Conservation (phyloP, 108 stramenopile genomes). For the Cyclotella sp. region DNA sequence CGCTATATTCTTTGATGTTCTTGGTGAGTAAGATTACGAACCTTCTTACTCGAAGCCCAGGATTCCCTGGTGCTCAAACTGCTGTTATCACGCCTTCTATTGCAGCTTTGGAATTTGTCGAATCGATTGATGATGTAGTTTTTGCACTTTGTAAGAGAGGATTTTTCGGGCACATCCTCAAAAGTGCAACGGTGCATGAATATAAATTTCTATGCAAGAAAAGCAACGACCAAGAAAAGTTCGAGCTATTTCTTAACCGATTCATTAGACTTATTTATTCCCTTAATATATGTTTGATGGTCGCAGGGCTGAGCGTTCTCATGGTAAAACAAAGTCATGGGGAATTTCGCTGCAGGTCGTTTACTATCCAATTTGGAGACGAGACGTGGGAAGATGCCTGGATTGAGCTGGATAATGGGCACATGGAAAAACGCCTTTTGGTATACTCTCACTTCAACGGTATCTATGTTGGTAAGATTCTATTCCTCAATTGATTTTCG, state of each 20-base stretch:
- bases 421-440: conserved; percentile 26
- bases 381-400: conserved; percentile 40
- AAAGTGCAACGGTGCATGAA: neutral
- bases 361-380: conserved; percentile 38
- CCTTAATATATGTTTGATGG: conserved; percentile 1
- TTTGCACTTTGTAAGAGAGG: conserved; percentile 22
- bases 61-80: neutral
- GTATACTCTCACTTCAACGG: conserved; percentile 48
- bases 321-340: conserved; percentile 17
- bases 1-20: conserved; percentile 26
- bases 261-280: conserved; percentile 23
- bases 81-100: neutral
- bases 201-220: neutral
- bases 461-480: conserved; percentile 30
- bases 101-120: conserved; percentile 16
- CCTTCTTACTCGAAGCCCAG: neutral
- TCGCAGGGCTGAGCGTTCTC: conserved; percentile 6
- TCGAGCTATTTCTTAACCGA: neutral
- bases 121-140: conserved; percentile 23
- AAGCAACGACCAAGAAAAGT: neutral
- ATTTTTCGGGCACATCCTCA: conserved; percentile 19
- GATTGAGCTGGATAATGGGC: neutral
- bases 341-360: conserved; percentile 12
- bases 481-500: too few relatives aligned
- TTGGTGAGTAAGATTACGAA: neutral